A percentile compares a stretch with the other conserved stretches of the same genome.
phyloP scores from a whole-genome alignment of 345 rosid genomes.

The Pseudoturritis turrita region DNA sequence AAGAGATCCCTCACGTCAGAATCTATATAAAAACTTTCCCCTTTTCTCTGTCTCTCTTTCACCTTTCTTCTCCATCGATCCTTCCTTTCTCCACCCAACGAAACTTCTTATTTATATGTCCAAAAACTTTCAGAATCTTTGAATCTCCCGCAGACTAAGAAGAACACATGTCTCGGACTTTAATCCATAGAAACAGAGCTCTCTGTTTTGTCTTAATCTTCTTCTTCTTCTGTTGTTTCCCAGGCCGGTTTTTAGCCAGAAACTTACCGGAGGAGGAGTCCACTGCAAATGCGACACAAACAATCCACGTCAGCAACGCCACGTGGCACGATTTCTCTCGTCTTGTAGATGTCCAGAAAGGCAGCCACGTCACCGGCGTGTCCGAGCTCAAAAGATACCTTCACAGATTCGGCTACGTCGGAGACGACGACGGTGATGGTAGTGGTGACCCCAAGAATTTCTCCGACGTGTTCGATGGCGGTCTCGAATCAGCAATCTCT shows the following conservation, averaged over 20 bases:
- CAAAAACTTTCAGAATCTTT: not conserved
- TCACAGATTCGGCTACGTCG: constrained; percentile 72
- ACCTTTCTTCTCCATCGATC: constrained; percentile 20
- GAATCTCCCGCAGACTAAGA: constrained; percentile 5
- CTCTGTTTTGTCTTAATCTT: constrained; percentile 26
- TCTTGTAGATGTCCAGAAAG: constrained; percentile 59
- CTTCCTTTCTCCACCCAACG: constrained; percentile 13
- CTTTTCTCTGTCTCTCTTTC: constrained; percentile 17
- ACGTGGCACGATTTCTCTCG: constrained; percentile 75
- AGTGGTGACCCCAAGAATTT: constrained; percentile 29
- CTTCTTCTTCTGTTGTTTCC: constrained; percentile 19
- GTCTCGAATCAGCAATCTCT: constrained; percentile 50
- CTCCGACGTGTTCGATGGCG: constrained; percentile 58
- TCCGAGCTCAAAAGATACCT: constrained; percentile 83
- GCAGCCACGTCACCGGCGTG: constrained; percentile 69
- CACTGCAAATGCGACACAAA: constrained; percentile 30
- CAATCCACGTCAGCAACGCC: constrained; percentile 40
- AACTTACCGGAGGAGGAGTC: constrained; percentile 29
- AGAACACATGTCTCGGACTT: constrained; percentile 38
- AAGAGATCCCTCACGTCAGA: constrained; percentile 4
- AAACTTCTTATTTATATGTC: constrained; percentile 3
- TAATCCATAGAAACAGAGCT: constrained; percentile 22
- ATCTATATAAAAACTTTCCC: constrained; percentile 26
- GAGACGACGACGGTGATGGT: constrained; percentile 1
- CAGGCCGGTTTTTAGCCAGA: constrained; percentile 42